Conservation (phyloP, 2,329 filamentous ascomycete genomes). For the Sclerotinia minor region DNA sequence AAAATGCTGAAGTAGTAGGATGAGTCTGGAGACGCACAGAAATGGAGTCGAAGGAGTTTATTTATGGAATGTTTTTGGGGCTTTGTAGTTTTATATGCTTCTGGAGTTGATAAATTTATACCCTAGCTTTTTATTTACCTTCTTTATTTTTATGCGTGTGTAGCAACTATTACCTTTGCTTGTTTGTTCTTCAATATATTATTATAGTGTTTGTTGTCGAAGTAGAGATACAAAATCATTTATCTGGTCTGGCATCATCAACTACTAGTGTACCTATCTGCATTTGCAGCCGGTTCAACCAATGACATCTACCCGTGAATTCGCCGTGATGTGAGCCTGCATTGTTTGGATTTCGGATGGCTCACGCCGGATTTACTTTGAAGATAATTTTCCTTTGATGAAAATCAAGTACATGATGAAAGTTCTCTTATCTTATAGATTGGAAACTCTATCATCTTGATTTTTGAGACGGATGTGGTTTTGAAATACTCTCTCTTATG, state of each 20-base stretch:
- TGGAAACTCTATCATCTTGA: background rate
- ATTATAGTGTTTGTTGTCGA: background rate
- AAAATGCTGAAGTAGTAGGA: background rate
- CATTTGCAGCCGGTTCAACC: too few relatives aligned
- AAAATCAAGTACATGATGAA: background rate
- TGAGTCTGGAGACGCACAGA: background rate
- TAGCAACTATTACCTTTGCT: background rate
- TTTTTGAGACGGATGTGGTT: too few relatives aligned
- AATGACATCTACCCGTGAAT: background rate
- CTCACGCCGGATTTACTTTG: background rate
- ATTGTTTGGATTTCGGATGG: background rate
- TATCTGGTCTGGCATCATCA: background rate
- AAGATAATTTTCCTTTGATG: background rate
- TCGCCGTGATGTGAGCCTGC: too few relatives aligned
- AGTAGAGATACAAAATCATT: background rate
- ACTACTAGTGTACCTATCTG: too few relatives aligned
- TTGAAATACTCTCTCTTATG: background rate
- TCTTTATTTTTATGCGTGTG: background rate
- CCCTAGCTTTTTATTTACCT: background rate
- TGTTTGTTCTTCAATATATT: background rate
- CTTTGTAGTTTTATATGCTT: background rate
- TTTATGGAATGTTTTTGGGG: background rate
- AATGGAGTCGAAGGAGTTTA: background rate
- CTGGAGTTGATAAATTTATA: conserved; percentile 6
- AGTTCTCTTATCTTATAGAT: background rate